Percentiles rank a stretch among this genome's conserved stretches.
phyloP scores from a whole-genome alignment of 2,329 filamentous ascomycete genomes.

The Colletotrichum ledebouriae region DNA sequence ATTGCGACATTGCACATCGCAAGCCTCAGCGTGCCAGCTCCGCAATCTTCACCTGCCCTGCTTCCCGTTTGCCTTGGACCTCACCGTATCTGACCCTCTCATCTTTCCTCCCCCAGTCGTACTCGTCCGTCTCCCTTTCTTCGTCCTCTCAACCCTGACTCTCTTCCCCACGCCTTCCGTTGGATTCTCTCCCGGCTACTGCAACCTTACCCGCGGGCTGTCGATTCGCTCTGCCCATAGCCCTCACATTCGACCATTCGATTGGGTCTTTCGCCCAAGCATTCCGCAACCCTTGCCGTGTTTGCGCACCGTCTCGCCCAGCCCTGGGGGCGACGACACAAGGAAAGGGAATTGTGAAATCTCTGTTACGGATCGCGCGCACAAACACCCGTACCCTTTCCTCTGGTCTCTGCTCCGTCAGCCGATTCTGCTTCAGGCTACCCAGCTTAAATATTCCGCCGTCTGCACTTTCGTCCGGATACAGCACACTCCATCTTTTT shows the following conservation, averaged over 20 bases:
- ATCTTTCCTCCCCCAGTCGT: slow-evolving; percentile 26
- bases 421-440: slow-evolving; percentile 12
- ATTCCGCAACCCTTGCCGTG: slow-evolving; percentile 40
- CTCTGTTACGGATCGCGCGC: slow-evolving; percentile 41
- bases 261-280: slow-evolving; percentile 37
- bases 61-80: slow-evolving; percentile 6
- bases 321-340: slow-evolving; percentile 37
- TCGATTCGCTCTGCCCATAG: slow-evolving; percentile 39
- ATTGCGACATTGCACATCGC: slow-evolving; percentile 41
- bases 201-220: slow-evolving; percentile 42
- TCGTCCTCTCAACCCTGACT: slow-evolving; percentile 37
- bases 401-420: slow-evolving; percentile 28
- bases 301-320: slow-evolving; percentile 40
- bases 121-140: slow-evolving; percentile 35
- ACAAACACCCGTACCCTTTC: slow-evolving; percentile 35
- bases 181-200: slow-evolving; percentile 41
- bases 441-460: slow-evolving; percentile 36
- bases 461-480: slow-evolving; percentile 28
- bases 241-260: slow-evolving; percentile 40
- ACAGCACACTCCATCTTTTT: slow-evolving; percentile 13
- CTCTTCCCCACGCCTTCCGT: slow-evolving; percentile 41
- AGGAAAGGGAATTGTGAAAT: slow-evolving; percentile 40
- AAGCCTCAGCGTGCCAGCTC: slow-evolving; percentile 40
- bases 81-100: slow-evolving; percentile 23
- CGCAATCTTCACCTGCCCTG: slow-evolving; percentile 25